phyloP scores from a whole-genome alignment of 192 early-diverging fungal species.

The Phlyctochytrium arcticum region DNA sequence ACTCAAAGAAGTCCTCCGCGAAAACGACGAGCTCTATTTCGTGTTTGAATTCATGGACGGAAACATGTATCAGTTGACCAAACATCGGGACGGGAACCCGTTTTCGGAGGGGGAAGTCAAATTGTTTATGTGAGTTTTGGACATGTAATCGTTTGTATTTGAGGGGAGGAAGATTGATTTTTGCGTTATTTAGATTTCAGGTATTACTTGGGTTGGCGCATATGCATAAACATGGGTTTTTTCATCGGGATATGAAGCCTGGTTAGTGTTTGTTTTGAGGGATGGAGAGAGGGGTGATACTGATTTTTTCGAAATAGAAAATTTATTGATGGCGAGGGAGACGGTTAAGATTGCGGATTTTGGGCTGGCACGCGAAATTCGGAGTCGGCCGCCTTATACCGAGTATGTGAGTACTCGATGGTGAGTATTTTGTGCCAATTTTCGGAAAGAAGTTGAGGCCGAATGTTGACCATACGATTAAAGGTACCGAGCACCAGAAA shows the following conservation, averaged over 20 bases:
- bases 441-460: neutral
- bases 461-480: neutral
- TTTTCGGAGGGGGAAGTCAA: conserved; percentile 67
- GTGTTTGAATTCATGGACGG: conserved; percentile 97
- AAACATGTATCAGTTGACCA: conserved; percentile 89
- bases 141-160: no score
- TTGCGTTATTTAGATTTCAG: conserved; percentile 62
- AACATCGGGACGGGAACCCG: conserved; percentile 60
- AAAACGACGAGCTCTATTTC: conserved; percentile 82
- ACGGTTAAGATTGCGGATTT: conserved; percentile 90
- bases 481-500: conserved; percentile 95
- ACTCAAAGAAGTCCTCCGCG: conserved; percentile 79
- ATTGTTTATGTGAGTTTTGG: conserved; percentile 74
- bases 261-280: conserved; percentile 37
- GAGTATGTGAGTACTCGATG: conserved; percentile 98
- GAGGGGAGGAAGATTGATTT: no score
- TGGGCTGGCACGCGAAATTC: conserved; percentile 87
- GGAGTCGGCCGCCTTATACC: conserved; percentile 86
- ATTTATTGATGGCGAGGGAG: conserved; percentile 68
- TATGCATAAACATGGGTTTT: conserved; percentile 90
- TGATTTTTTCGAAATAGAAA: conserved; percentile 51
- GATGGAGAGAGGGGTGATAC: no score
- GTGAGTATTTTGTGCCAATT: conserved; percentile 39
- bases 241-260: conserved; percentile 97
- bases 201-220: conserved; percentile 80